phyloP scores from a whole-genome alignment of 805 yeast genomes.

The Zygoascus bituminiphila region DNA sequence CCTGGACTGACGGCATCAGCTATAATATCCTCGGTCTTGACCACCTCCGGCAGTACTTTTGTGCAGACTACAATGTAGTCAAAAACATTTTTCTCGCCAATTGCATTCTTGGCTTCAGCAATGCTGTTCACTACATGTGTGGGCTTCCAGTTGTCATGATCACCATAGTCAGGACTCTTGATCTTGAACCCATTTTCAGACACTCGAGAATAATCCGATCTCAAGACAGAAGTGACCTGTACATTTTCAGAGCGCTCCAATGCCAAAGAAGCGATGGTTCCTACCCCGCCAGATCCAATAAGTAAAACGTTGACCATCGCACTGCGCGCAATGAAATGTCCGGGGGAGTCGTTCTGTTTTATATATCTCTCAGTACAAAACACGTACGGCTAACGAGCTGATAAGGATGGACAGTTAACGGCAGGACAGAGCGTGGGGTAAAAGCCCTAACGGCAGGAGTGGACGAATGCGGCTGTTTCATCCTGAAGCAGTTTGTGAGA shows the following conservation, averaged over 20 bases:
- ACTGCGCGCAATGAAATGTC: no score
- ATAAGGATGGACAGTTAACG: not conserved
- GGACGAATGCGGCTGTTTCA: not conserved
- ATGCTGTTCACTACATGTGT: constrained; percentile 28
- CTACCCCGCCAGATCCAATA: constrained; percentile 84
- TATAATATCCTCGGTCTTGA: constrained; percentile 43
- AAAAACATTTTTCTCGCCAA: constrained; percentile 35
- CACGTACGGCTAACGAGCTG: not conserved
- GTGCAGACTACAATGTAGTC: constrained; percentile 56
- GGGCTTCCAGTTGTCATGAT: constrained; percentile 48
- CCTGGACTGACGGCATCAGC: constrained; percentile 41
- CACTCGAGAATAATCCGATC: constrained; percentile 56
- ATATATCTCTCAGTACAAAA: no score
- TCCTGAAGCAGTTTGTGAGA: no score
- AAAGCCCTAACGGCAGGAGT: not conserved
- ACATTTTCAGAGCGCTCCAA: constrained; percentile 41
- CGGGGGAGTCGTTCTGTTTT: no score
- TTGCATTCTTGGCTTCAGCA: constrained; percentile 34
- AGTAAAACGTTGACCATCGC: constrained; percentile 40
- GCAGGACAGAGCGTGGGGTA: not conserved
- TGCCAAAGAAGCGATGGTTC: constrained; percentile 65
- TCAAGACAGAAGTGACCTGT: constrained; percentile 51
- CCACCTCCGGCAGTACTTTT: constrained; percentile 59
- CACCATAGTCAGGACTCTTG: constrained; percentile 56
- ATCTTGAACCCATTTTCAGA: constrained; percentile 47